Evolutionary conservation across 305 asterid genomes (phyloP).

Genomic region (Lippia alba): DNA sequence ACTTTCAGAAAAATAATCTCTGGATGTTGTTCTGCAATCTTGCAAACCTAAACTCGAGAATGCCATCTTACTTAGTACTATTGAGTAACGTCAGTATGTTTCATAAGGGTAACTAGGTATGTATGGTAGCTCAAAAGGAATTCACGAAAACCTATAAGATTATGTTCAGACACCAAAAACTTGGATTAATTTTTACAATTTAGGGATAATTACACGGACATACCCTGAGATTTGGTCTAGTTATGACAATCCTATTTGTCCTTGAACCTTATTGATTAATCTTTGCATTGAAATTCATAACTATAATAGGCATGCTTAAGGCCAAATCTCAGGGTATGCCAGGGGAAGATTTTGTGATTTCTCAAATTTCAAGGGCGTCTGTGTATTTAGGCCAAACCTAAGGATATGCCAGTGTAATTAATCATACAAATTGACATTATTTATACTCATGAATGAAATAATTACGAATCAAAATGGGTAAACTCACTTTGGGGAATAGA

Average conservation of each 20-base stretch:
- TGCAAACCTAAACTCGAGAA: constrained; percentile 57
- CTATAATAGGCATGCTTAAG: too few species aligned
- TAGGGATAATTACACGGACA: too few species aligned
- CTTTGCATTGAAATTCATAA: too few species aligned
- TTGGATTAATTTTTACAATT: background rate
- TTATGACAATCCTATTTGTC: too few species aligned
- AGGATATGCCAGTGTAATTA: background rate
- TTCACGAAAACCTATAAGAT: background rate
- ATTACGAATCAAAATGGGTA: background rate
- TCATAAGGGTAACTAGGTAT: background rate
- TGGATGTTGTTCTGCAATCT: constrained; percentile 59
- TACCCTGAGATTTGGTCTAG: too few species aligned
- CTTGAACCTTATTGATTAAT: too few species aligned
- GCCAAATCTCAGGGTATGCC: too few species aligned
- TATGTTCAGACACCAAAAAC: background rate
- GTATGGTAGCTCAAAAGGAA: background rate
- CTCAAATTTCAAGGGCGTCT: too few species aligned
- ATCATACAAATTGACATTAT: background rate
- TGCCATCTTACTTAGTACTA: background rate
- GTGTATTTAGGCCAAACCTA: too few species aligned
- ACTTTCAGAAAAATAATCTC: constrained; percentile 68
- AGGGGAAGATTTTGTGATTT: too few species aligned
- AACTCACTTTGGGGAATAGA: constrained; percentile 65
- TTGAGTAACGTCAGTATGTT: background rate
- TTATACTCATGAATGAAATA: background rate